phyloP scores from a whole-genome alignment of 169 alveolate genomes.

The Eimeria necatrix region DNA sequence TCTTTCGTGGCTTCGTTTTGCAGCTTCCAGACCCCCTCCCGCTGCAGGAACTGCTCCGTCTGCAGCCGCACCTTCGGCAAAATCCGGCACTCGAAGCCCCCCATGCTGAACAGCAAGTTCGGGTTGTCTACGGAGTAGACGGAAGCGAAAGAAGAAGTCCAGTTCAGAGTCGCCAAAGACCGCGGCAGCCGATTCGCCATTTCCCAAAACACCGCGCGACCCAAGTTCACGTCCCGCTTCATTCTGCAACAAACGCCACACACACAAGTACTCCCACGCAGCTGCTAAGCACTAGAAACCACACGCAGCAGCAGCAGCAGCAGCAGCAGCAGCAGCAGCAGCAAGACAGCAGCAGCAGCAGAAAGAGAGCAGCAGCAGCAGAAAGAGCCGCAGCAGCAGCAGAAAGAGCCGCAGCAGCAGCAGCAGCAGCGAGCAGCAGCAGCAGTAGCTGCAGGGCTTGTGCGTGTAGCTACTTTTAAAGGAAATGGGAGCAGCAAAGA shows the following conservation, averaged over 20 bases:
- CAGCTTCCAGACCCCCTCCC: conserved; percentile 88
- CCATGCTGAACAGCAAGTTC: conserved; percentile 98
- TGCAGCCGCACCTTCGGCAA: conserved; percentile 75
- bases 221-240: conserved; percentile 98
- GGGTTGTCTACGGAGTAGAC: conserved; percentile 99
- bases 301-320: no score
- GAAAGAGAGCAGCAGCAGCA: no score
- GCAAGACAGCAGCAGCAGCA: no score
- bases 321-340: no score
- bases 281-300: not conserved
- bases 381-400: no score
- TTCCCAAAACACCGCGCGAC: conserved; percentile 99
- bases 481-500: no score
- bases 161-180: conserved; percentile 97
- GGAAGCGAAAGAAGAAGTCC: conserved; percentile 98
- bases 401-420: no score
- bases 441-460: no score
- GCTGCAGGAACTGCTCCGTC: conserved; percentile 79
- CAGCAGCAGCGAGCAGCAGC: no score
- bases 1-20: conserved; percentile 98
- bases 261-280: no score
- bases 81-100: conserved; percentile 96
- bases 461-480: no score
- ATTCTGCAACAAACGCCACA: conserved; percentile 8
- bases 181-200: conserved; percentile 99